Percentiles rank a stretch among this genome's conserved stretches.
Conservation (phyloP, 192 early-diverging fungal genomes). For the Dispira parvispora region DNA sequence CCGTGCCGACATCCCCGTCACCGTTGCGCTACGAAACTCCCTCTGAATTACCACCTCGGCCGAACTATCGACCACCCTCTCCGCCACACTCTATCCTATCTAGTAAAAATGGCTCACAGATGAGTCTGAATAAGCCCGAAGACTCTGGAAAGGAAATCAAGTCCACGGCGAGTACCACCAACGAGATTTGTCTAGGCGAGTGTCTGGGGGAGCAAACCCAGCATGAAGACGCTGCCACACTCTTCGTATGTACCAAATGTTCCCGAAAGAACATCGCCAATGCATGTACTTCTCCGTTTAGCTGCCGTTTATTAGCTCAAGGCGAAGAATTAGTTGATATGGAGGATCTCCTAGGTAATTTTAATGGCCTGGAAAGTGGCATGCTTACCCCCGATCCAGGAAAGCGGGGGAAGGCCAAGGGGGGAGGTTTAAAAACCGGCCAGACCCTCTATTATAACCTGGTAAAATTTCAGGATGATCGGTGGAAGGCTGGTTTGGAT, state of each 20-base stretch:
- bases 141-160: no score
- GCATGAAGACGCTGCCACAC: neutral
- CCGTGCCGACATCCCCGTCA: no score
- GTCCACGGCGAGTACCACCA: neutral
- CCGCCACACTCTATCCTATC: no score
- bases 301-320: neutral
- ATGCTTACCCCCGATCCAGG: neutral
- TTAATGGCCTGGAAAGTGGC: neutral
- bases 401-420: neutral
- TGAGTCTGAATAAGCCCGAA: no score
- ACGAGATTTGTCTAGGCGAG: neutral
- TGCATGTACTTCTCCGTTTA: neutral
- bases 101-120: no score
- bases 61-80: no score
- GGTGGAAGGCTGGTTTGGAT: neutral
- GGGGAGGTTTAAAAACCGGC: neutral
- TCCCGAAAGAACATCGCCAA: neutral
- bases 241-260: conserved; percentile 1
- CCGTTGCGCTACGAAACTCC: no score
- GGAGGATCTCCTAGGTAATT: neutral
- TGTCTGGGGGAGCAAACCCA: neutral
- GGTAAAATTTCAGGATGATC: neutral
- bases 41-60: no score
- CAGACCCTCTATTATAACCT: conserved; percentile 2
- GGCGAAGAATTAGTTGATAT: neutral